Evolutionary conservation across 805 yeast species (phyloP).

Genomic region (Millerago galiae): DNA sequence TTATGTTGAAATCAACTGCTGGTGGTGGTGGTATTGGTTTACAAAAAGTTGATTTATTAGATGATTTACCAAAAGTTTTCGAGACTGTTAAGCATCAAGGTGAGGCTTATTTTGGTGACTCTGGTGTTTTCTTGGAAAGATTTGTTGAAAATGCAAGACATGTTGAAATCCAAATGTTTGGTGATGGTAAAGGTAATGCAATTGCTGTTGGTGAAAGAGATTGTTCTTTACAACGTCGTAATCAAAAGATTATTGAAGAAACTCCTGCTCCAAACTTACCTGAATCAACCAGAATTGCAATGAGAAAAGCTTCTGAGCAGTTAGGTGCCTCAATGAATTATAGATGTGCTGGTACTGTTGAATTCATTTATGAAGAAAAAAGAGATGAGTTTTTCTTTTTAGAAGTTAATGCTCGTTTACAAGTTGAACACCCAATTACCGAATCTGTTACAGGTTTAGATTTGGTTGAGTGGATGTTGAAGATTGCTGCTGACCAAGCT

Average conservation of each 20-base stretch:
- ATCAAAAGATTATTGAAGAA: slow-evolving; percentile 94
- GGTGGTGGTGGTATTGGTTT: slow-evolving; percentile 99
- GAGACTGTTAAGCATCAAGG: slow-evolving; percentile 94
- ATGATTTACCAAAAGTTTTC: slow-evolving; percentile 78
- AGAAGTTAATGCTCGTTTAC: slow-evolving; percentile 94
- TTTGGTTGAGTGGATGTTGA: slow-evolving; percentile 94
- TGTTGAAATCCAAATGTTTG: slow-evolving; percentile 94
- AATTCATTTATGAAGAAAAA: slow-evolving; percentile 81
- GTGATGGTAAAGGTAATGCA: slow-evolving; percentile 91
- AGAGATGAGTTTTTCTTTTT: slow-evolving; percentile 89
- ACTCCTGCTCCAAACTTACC: slow-evolving; percentile 97
- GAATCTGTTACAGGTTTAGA: slow-evolving; percentile 94
- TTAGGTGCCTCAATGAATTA: slow-evolving; percentile 79
- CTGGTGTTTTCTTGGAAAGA: slow-evolving; percentile 92
- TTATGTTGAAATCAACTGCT: slow-evolving; percentile 96
- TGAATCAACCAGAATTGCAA: slow-evolving; percentile 60
- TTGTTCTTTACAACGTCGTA: slow-evolving; percentile 95
- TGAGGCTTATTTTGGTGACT: slow-evolving; percentile 83
- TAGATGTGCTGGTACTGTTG: slow-evolving; percentile 97
- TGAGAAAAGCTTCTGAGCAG: slow-evolving; percentile 82
- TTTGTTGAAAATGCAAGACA: slow-evolving; percentile 94
- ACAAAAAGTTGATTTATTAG: slow-evolving; percentile 82
- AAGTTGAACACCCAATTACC: slow-evolving; percentile 97
- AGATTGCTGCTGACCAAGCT: slow-evolving; percentile 83
- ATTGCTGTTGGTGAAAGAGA: slow-evolving; percentile 96